Base-by-base conservation (phyloP, 164 flowering plant genomes). In the Tetracentron sinense region DNA sequence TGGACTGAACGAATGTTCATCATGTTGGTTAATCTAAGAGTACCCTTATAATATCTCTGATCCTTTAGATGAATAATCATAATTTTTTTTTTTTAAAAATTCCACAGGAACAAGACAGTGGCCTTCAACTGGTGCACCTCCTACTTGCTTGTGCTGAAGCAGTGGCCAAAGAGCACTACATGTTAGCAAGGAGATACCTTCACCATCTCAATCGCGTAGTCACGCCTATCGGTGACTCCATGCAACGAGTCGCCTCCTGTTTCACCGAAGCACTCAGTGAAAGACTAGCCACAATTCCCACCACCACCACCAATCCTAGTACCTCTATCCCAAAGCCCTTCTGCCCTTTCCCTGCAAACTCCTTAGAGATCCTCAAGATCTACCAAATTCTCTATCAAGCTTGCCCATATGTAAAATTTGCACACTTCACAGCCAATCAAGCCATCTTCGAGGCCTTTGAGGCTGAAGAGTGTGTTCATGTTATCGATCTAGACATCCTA, bases 381-480 rank as follows among this genome's bases (percentile, higher is more conserved):
- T 85, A 83, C 63, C 90, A 88, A 49, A 86, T 84, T 46, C 75
- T 86, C 28, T 89, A 85, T 72, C 87, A 89, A 65, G 90, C 89
- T 12, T 87, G 90, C 52, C 96, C 96, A 1, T 87, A 85, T 64
- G 52, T 87, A 10, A 87, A 89, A 35, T 87, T 89, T 33, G 89
- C 89, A 5, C 93, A 87, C 62, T 85, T 87, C 82, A 84, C 96
- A 1, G 89, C 92, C 19, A 89, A 89, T 68, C 88, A 85, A 67
- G 92, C 90, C n/a, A 83, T 89, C 33, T 82, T 85, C 42, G 89
- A 87, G 44, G 92, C 90, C 33, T 82, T 87, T 50, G 91, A 85
- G 46, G 63, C 75, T 2, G 96, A 87, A 64, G 81, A 81, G 42
- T 69, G 89, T 0, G 91, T 89, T 23, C 96, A 87, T 33, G 83